Evolutionary conservation across 352 stramenopile genomes (phyloP).

Genomic region (Detonula confervacea): DNA sequence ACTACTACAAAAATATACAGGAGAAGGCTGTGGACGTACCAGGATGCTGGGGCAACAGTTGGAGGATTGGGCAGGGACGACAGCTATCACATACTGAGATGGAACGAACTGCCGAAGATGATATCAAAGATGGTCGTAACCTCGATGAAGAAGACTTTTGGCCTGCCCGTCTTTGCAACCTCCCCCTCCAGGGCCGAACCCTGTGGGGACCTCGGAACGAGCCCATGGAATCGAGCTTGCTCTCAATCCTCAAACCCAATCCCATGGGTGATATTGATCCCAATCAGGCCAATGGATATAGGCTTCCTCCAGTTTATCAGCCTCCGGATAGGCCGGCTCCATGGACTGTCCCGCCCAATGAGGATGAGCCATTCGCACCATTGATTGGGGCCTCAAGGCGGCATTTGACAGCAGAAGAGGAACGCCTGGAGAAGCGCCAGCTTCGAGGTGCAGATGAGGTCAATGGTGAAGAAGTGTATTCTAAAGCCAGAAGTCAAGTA

Average conservation of each 20-base stretch:
- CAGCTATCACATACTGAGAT: conserved; percentile 5
- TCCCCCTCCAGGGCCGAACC: conserved; percentile 46
- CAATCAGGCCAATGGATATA: conserved; percentile 28
- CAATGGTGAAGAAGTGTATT: neutral
- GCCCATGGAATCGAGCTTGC: conserved; percentile 42
- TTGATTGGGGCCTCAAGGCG: conserved; percentile 14
- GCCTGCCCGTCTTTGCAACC: conserved; percentile 41
- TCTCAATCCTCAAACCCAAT: conserved; percentile 44
- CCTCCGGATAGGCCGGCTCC: conserved; percentile 38
- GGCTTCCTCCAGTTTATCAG: conserved; percentile 29
- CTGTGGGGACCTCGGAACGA: conserved; percentile 38
- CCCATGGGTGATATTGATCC: conserved; percentile 39
- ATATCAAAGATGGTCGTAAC: conserved; percentile 2
- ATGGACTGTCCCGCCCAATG: conserved; percentile 26
- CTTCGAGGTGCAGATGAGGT: conserved; percentile 2
- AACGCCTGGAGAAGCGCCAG: neutral
- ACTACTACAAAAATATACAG: conserved; percentile 61
- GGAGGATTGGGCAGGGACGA: conserved; percentile 37
- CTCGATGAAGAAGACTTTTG: conserved; percentile 29
- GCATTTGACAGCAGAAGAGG: conserved; percentile 4
- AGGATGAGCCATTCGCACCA: conserved; percentile 31
- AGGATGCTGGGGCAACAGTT: conserved; percentile 23
- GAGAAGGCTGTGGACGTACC: conserved; percentile 40
- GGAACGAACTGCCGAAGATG: neutral
- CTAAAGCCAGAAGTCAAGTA: neutral